Conservation (phyloP, 805 yeast genomes). For the Ogataea sp. region DNA sequence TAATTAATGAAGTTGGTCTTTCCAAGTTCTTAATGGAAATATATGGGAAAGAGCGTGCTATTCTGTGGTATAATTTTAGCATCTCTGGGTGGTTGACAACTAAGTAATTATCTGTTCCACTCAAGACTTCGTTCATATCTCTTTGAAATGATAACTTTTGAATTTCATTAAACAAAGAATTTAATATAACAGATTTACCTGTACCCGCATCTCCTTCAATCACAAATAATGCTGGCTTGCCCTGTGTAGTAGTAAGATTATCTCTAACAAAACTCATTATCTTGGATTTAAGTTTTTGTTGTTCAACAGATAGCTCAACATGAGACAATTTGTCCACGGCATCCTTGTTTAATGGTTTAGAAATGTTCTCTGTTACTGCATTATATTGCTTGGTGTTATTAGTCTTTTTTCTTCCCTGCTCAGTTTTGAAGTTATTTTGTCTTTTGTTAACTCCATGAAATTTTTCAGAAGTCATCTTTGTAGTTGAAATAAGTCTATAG, state of each 20-base stretch:
- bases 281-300: slow-evolving; percentile 19
- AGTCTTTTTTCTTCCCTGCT: not conserved
- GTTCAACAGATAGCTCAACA: slow-evolving; percentile 30
- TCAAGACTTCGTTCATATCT: slow-evolving; percentile 7
- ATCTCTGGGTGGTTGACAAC: slow-evolving; percentile 42
- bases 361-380: not conserved
- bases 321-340: slow-evolving; percentile 31
- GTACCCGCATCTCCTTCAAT: slow-evolving; percentile 44
- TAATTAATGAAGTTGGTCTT: slow-evolving; percentile 37
- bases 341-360: slow-evolving; percentile 1
- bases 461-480: not conserved
- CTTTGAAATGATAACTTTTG: slow-evolving; percentile 22
- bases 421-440: not conserved
- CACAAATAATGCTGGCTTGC: slow-evolving; percentile 27
- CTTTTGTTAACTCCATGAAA: not conserved
- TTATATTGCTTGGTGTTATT: not conserved
- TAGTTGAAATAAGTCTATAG: not conserved
- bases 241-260: slow-evolving; percentile 5
- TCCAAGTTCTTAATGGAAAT: slow-evolving; percentile 30
- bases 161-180: slow-evolving; percentile 33
- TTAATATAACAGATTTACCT: slow-evolving; percentile 36
- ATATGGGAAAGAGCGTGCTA: slow-evolving; percentile 28
- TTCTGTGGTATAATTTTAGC: slow-evolving; percentile 34
- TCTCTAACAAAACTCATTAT: slow-evolving; percentile 23
- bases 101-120: slow-evolving; percentile 27